Base-by-base conservation (phyloP, 1,284 basidiomycete genomes). In the Calocybe gambosa region DNA sequence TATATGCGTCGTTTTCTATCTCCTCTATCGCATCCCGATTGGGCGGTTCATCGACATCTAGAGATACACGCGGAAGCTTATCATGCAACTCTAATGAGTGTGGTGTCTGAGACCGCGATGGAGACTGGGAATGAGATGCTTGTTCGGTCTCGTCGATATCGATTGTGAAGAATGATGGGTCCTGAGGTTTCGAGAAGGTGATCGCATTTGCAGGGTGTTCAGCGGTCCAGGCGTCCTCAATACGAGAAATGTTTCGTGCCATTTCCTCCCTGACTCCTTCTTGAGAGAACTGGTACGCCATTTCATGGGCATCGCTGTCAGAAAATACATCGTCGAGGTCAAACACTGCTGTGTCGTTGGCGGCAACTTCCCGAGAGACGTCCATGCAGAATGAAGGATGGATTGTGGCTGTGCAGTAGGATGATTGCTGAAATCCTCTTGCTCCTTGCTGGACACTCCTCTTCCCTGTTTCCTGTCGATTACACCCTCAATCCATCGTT, bases 371-470 rank as follows among this genome's bases (percentile, higher is more conserved):
- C 29, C 54, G 46, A 33, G 58, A 58, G 33, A 49, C 50, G 36
- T 45, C 36, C 49, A 47, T 40, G 46, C 20, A 43, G 26, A 23
- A 41, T 56, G 43, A 51, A 19, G 15, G 39, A 9, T 4, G 21
- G 49, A 34, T 39, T 47, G 44, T 38, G 36, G 36, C 36, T 38
- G 36, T 38, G 13, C 21, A 19, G 8, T 7, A 8, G 19, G 12
- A 74, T 93, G 89, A 88, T 93, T 52, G 83, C 89, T 54, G 91
- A 93, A 66, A 70, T 93, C 42, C 76, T 93, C 37, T 77, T 92
- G 45, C 74, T 92, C 42, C 82, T 93, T 39, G 80, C 84, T 1
- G 91, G 90, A 31, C 89, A 93, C 67, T 73, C 79, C 0, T 93
- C 90, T 0, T 86, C 89, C 1, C 71, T 93, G 42, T 89, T 93